These are phyloP conservation scores for Paramecium pentaurelia DNA, from an alignment of 73 alveolate species.

Conservation along the genomic window DNA sequence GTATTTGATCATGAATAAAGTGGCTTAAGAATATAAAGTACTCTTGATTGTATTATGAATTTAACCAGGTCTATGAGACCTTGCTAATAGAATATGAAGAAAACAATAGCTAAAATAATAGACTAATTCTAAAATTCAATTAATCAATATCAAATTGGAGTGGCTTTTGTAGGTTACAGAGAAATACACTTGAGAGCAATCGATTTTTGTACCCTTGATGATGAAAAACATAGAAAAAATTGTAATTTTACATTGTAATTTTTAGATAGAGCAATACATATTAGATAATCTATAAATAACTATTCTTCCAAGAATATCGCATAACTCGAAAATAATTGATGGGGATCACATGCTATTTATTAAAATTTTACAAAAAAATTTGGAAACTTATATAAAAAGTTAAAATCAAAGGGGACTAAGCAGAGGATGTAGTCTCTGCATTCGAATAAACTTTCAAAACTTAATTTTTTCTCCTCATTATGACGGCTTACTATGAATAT, in stretches of 20 bases:
- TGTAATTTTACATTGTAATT: too few relatives aligned
- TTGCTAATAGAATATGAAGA: background rate
- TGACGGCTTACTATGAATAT: background rate
- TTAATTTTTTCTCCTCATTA: background rate
- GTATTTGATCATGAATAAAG: too few relatives aligned
- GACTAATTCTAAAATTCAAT: background rate
- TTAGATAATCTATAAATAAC: too few relatives aligned
- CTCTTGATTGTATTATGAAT: background rate
- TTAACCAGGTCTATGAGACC: background rate
- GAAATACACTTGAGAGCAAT: background rate
- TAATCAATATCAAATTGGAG: background rate
- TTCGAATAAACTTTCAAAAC: background rate
- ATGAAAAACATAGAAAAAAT: too few relatives aligned
- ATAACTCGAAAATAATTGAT: too few relatives aligned
- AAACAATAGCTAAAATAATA: background rate
- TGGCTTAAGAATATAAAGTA: background rate
- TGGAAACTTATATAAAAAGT: too few relatives aligned
- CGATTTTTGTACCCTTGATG: too few relatives aligned
- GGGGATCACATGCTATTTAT: too few relatives aligned
- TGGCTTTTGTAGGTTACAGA: constrained; percentile 42
- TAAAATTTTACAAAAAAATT: background rate
- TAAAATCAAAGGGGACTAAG: constrained; percentile 50
- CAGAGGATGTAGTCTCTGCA: constrained; percentile 43
- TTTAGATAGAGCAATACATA: too few relatives aligned
- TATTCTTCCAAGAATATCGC: too few relatives aligned